A percentile compares a stretch with the other conserved stretches of the same genome.
These are phyloP conservation scores for Sclerotinia minor DNA, from an alignment of 2,329 filamentous ascomycete species.

Conservation along the genomic window DNA sequence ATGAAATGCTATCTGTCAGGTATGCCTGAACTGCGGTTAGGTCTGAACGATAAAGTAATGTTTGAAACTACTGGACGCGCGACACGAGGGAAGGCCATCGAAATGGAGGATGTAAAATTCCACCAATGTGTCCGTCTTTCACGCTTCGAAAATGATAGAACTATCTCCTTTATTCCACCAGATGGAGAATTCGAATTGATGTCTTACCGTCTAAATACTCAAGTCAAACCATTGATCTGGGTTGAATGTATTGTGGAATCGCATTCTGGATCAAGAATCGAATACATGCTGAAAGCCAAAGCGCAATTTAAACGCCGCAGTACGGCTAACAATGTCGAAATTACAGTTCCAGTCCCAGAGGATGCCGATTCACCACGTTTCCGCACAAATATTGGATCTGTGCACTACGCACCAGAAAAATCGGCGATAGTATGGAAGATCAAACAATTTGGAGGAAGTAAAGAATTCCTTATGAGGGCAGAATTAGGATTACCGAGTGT, in stretches of 20 bases:
- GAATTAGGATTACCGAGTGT: conserved; percentile 93
- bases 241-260: conserved; percentile 97
- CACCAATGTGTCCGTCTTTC: conserved; percentile 96
- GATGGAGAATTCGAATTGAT: conserved; percentile 99
- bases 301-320: conserved; percentile 97
- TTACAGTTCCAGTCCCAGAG: conserved; percentile 93
- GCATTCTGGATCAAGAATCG: conserved; percentile 91
- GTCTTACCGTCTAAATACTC: conserved; percentile 97
- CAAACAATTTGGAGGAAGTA: conserved; percentile 97
- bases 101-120: conserved; percentile 99
- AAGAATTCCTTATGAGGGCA: conserved; percentile 98
- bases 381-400: conserved; percentile 93
- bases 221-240: conserved; percentile 98
- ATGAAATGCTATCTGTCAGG: conserved; percentile 99
- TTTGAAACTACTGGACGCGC: conserved; percentile 96
- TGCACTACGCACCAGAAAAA: conserved; percentile 97
- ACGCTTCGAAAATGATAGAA: conserved; percentile 96
- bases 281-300: conserved; percentile 98
- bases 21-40: conserved; percentile 93
- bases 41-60: conserved; percentile 99
- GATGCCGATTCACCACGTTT: conserved; percentile 96
- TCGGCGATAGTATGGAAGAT: conserved; percentile 99
- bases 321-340: conserved; percentile 98
- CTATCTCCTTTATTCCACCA: conserved; percentile 97
- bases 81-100: conserved; percentile 92